phyloP scores from a whole-genome alignment of 2,329 filamentous ascomycete genomes.

The Xylaria multiplex region DNA sequence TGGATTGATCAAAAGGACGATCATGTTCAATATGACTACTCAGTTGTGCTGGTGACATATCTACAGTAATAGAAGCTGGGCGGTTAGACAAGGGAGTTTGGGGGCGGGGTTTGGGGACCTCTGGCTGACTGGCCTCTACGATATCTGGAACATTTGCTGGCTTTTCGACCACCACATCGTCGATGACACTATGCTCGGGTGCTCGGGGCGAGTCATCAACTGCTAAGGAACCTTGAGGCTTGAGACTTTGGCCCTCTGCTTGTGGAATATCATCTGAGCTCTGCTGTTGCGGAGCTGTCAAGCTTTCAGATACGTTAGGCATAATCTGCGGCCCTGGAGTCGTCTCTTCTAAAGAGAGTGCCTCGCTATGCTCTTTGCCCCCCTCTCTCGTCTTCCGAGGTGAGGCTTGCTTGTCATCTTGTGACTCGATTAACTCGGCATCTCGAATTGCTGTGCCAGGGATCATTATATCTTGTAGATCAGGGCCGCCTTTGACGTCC shows the following conservation, averaged over 20 bases:
- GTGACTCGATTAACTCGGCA: conserved; percentile 26
- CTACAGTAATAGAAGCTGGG: conserved; percentile 38
- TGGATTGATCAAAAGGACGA: conserved; percentile 51
- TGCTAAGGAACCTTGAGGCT: conserved; percentile 42
- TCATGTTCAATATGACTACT: conserved; percentile 52
- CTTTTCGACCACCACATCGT: conserved; percentile 17
- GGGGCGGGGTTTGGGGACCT: conserved; percentile 29
- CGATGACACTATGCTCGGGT: conserved; percentile 33
- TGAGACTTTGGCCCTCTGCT: conserved; percentile 5
- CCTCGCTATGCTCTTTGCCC: conserved; percentile 46
- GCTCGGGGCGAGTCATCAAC: conserved; percentile 45
- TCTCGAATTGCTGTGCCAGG: conserved; percentile 22
- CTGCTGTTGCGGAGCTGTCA: conserved; percentile 30
- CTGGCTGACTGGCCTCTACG: conserved; percentile 15
- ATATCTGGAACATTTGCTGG: conserved; percentile 18
- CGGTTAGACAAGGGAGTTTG: conserved; percentile 35
- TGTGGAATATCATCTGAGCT: conserved; percentile 36
- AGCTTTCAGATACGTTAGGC: conserved; percentile 32
- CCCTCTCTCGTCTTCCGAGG: conserved; percentile 50
- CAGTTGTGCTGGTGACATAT: conserved; percentile 50
- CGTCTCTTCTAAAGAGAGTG: conserved; percentile 3
- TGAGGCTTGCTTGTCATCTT: conserved; percentile 41
- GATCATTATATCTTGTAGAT: conserved; percentile 12
- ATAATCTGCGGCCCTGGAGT: not conserved
- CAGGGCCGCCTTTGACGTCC: conserved; percentile 21